These are phyloP conservation scores for Ascochyta clinopodiicola DNA, from an alignment of 2,329 filamentous ascomycete species.

Conservation along the genomic window DNA sequence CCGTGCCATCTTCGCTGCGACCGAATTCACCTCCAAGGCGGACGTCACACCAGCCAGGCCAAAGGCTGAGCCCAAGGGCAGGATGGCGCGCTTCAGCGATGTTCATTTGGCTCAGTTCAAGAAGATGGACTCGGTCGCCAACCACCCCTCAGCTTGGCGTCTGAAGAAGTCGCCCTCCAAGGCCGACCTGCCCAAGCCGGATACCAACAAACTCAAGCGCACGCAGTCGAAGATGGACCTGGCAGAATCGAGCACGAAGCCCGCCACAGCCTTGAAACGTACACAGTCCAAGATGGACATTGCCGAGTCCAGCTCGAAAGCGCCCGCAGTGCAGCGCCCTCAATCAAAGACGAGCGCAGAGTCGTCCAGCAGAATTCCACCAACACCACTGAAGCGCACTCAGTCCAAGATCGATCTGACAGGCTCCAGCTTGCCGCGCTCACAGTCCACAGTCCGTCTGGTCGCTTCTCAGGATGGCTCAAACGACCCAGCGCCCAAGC, in stretches of 20 bases:
- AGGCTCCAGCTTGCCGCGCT: slow-evolving; percentile 42
- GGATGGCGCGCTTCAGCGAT: slow-evolving; percentile 79
- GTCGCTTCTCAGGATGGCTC: slow-evolving; percentile 36
- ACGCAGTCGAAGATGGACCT: slow-evolving; percentile 67
- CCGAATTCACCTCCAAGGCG: slow-evolving; percentile 44
- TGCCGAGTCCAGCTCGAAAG: slow-evolving; percentile 58
- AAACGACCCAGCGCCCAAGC: slow-evolving; percentile 64
- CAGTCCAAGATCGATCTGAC: slow-evolving; percentile 69
- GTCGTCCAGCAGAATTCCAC: slow-evolving; percentile 51
- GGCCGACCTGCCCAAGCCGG: slow-evolving; percentile 55
- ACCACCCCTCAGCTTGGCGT: slow-evolving; percentile 81
- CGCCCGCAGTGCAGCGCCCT: slow-evolving; percentile 56
- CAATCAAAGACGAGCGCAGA: slow-evolving; percentile 69
- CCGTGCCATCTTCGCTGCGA: slow-evolving; percentile 41
- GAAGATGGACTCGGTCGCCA: slow-evolving; percentile 96
- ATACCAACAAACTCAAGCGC: slow-evolving; percentile 58
- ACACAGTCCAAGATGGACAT: slow-evolving; percentile 67
- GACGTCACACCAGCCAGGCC: slow-evolving; percentile 64
- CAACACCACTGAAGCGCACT: slow-evolving; percentile 58
- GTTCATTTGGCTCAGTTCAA: slow-evolving; percentile 88
- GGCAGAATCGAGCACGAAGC: slow-evolving; percentile 59
- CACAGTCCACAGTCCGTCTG: slow-evolving; percentile 44
- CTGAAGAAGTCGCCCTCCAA: slow-evolving; percentile 53
- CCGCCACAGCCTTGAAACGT: slow-evolving; percentile 55
- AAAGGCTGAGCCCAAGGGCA: slow-evolving; percentile 81